Evolutionary conservation across 495 filamentous ascomycete species (phyloP).

Genomic region (Podospora australis): DNA sequence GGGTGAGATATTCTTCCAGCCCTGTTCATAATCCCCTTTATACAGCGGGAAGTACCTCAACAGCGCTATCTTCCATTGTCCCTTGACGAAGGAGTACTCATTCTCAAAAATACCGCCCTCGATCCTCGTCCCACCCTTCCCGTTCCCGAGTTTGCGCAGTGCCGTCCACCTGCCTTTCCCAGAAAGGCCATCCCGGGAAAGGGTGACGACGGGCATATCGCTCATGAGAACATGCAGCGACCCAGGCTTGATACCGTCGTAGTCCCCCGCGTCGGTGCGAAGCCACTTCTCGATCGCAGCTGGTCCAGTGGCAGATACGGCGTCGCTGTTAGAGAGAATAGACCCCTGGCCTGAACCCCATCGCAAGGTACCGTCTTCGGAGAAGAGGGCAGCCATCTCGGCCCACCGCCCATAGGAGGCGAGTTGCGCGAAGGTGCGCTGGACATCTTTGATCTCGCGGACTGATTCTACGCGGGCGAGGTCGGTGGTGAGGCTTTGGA

Average conservation of each 20-base stretch:
- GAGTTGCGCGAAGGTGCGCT: conserved; percentile 12
- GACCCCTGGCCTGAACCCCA: conserved; percentile 11
- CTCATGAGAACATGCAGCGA: conserved; percentile 10
- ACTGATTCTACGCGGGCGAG: conserved; percentile 14
- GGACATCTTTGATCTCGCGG: conserved; percentile 18
- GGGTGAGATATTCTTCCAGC: conserved; percentile 12
- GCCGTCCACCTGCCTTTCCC: conserved; percentile 12
- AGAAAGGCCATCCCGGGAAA: conserved; percentile 9
- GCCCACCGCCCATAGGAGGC: conserved; percentile 9
- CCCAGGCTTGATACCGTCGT: conserved; percentile 13
- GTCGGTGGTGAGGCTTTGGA: conserved; percentile 2
- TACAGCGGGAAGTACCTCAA: conserved; percentile 16
- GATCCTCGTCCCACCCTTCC: conserved; percentile 7
- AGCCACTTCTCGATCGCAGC: conserved; percentile 16
- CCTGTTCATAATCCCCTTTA: conserved; percentile 9
- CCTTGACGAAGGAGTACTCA: conserved; percentile 3
- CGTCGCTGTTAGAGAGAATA: conserved; percentile 1
- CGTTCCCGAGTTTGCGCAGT: conserved; percentile 10
- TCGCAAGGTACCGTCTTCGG: conserved; percentile 10
- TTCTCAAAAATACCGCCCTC: conserved; percentile 19
- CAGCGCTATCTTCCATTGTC: conserved; percentile 11
- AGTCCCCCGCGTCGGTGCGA: conserved; percentile 4
- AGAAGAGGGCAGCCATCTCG: conserved; percentile 13
- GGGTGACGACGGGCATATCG: conserved; percentile 12
- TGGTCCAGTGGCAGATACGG: conserved; percentile 1